phyloP scores from a whole-genome alignment of 108 stramenopile species.

The Pseudonitzschia delicatissima region DNA sequence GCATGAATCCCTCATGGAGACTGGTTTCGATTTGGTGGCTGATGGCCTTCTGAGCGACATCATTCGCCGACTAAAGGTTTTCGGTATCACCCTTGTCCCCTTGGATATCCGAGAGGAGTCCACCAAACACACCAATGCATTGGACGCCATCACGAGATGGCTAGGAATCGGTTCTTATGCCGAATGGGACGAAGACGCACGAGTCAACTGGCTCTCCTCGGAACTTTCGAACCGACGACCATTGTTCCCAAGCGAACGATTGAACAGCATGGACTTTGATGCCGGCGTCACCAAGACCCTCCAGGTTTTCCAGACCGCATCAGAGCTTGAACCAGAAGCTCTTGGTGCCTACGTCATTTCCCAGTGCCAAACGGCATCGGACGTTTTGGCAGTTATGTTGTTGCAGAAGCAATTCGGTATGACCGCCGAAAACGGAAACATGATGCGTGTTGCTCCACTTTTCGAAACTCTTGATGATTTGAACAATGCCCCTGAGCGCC shows the following conservation, averaged over 20 bases:
- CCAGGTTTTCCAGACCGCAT: conserved; percentile 64
- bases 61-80: conserved; percentile 85
- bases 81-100: conserved; percentile 91
- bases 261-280: conserved; percentile 60
- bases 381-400: conserved; percentile 96
- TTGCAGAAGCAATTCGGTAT: conserved; percentile 92
- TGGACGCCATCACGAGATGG: conserved; percentile 92
- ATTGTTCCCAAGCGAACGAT: conserved; percentile 71
- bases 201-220: conserved; percentile 77
- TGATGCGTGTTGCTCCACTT: conserved; percentile 95
- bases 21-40: conserved; percentile 87
- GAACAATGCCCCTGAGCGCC: conserved; percentile 59
- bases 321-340: conserved; percentile 71
- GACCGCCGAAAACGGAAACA: conserved; percentile 62
- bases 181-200: conserved; percentile 90
- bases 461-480: conserved; percentile 97
- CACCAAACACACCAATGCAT: conserved; percentile 82
- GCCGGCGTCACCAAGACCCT: conserved; percentile 69
- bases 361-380: conserved; percentile 89
- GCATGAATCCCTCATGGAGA: conserved; percentile 74
- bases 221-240: conserved; percentile 89
- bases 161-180: conserved; percentile 91
- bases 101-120: conserved; percentile 97
- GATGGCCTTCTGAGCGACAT: conserved; percentile 89
- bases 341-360: conserved; percentile 96